Conservation (phyloP, 305 asterid genomes). For the Solanum hybrid region DNA sequence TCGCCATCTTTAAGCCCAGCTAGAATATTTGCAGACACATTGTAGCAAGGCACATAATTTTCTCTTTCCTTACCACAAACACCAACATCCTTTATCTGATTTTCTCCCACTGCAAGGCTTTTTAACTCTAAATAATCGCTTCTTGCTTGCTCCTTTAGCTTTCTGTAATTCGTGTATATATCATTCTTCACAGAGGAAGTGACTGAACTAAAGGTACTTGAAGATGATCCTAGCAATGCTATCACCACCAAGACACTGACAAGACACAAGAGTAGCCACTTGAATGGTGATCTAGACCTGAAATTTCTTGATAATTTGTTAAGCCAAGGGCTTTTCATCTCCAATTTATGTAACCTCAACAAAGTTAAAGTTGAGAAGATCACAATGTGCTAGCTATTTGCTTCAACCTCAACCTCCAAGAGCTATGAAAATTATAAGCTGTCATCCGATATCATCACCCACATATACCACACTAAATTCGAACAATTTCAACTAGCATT, state of each 20-base stretch:
- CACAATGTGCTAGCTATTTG: slow-evolving; percentile 23
- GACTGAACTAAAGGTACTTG: slow-evolving; percentile 42
- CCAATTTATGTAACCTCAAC: slow-evolving; percentile 36
- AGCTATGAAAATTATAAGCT: slow-evolving; percentile 27
- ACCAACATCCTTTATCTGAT: slow-evolving; percentile 48
- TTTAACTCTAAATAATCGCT: slow-evolving; percentile 67
- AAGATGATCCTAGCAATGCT: slow-evolving; percentile 61
- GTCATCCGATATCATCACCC: slow-evolving; percentile 34
- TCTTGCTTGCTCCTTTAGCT: slow-evolving; percentile 62
- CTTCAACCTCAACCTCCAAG: slow-evolving; percentile 39
- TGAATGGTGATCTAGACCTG: slow-evolving; percentile 64
- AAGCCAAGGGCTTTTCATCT: slow-evolving; percentile 88
- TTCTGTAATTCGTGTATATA: slow-evolving; percentile 51
- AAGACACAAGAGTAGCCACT: slow-evolving; percentile 64
- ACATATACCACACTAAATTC: slow-evolving; percentile 6
- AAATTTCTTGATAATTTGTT: slow-evolving; percentile 40
- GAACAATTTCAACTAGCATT: slow-evolving; percentile 4
- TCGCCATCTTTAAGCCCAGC: slow-evolving; percentile 83
- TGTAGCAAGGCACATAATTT: slow-evolving; percentile 85
- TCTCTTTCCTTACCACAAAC: slow-evolving; percentile 88
- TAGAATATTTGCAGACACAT: slow-evolving; percentile 67
- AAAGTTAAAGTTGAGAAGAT: slow-evolving; percentile 9
- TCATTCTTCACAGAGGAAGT: slow-evolving; percentile 38
- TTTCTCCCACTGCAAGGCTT: slow-evolving; percentile 34
- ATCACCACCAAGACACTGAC: slow-evolving; percentile 55